Base-by-base conservation (phyloP, 2,329 filamentous ascomycete species). In the Didymella keratinophila region DNA sequence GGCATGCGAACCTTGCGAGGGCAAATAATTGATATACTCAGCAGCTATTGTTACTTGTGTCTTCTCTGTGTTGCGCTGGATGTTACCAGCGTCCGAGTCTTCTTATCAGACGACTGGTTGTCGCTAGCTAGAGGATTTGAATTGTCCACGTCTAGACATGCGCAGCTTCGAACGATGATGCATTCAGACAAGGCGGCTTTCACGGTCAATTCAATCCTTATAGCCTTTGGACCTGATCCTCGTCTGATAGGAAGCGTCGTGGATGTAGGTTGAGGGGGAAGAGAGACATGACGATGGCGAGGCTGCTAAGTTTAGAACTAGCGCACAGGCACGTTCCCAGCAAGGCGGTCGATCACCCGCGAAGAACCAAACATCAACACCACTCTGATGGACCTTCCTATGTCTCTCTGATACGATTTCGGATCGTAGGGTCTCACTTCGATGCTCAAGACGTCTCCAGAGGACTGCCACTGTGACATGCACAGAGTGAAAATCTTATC, bases 271-370 rank as follows among this genome's bases (percentile, higher is more conserved):
- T 4, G 9, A 39, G 9, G 16, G 16, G 18, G 14, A 34, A 20
- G 36, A 20, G n/a, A 39, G 36, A 20, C 36, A 20, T 39, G 36
- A 39, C 36, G 36, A 36, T n/a, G 27, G 39, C n/a, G 18, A 34
- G 34, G 27, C 51, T 30, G 55, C 55, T 58, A 58, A 52, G 43
- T 48, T 44, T 58, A 52, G 49, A 39, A 25, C 23, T 14, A 23
- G 18, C 41, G 46, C 39, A 50, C 46, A 50, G 45, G 45, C 49
- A n/a, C 30, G 18, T 18, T 42, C 56, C 45, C 56, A 43, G 50
- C 44, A 32, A 21, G 25, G 23, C 27, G 41, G 56, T 54, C 50
- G 56, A 58, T 58, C 56, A 54, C 46, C 56, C 50, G 56, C 27
- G 21, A 28, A 20, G 21, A 51, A 41, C 56, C 41, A 46, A 39